Conservation (phyloP, 2,329 filamentous ascomycete genomes). For the Fusarium beomiforme region DNA sequence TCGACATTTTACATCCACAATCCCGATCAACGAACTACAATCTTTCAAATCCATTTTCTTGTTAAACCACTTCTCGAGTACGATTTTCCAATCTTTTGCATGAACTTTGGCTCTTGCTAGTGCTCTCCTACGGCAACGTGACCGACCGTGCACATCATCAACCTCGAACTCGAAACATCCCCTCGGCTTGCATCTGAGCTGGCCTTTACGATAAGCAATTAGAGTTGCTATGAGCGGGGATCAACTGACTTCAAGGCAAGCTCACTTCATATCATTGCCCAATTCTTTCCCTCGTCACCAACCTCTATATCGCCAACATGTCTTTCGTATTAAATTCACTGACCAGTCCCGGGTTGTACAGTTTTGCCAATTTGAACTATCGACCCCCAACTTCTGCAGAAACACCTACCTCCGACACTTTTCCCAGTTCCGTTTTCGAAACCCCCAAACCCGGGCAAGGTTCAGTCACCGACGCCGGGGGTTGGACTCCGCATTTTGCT, state of each 20-base stretch:
- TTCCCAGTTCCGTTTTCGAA: slow-evolving; percentile 66
- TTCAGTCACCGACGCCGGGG: slow-evolving; percentile 59
- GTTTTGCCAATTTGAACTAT: slow-evolving; percentile 72
- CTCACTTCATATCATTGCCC: slow-evolving; percentile 20
- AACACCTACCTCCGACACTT: slow-evolving; percentile 64
- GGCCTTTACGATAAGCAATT: slow-evolving; percentile 40
- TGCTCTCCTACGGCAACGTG: slow-evolving; percentile 21
- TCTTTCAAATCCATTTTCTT: not conserved
- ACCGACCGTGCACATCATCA: slow-evolving; percentile 34
- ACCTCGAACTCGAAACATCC: slow-evolving; percentile 27
- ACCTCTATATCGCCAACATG: slow-evolving; percentile 20
- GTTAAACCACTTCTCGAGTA: not conserved
- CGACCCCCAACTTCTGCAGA: slow-evolving; percentile 68
- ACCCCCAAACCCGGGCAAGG: slow-evolving; percentile 62
- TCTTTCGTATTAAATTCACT: slow-evolving; percentile 44
- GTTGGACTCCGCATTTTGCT: slow-evolving; percentile 70
- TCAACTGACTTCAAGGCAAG: slow-evolving; percentile 65
- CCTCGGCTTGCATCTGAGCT: slow-evolving; percentile 26
- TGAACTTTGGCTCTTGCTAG: slow-evolving; percentile 31
- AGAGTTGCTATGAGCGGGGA: slow-evolving; percentile 71
- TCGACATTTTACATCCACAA: slow-evolving; percentile 17
- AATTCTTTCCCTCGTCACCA: slow-evolving; percentile 7
- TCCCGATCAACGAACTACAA: slow-evolving; percentile 10
- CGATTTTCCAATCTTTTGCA: slow-evolving; percentile 21
- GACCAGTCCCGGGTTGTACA: slow-evolving; percentile 50